phyloP scores from a whole-genome alignment of 2,329 filamentous ascomycete genomes.

The Cladophialophora immunda region DNA sequence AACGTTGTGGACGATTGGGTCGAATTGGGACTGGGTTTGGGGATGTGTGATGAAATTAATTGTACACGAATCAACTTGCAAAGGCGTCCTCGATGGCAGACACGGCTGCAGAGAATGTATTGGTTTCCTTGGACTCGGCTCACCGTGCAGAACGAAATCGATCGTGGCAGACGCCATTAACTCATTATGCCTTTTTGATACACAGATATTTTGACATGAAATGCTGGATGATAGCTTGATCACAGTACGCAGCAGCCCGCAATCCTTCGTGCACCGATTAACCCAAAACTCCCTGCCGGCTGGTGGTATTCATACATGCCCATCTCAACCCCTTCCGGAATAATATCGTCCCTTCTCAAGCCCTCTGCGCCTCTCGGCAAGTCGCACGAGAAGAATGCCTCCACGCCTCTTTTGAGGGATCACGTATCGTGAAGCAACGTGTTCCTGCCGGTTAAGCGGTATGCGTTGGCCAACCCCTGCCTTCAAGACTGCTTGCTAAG shows the following conservation, averaged over 20 bases:
- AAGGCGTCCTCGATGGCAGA: background rate
- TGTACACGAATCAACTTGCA: background rate
- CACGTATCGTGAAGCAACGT: background rate
- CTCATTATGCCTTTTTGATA: background rate
- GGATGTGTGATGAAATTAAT: background rate
- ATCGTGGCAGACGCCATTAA: background rate
- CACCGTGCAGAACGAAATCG: background rate
- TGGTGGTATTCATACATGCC: background rate
- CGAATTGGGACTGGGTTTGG: background rate
- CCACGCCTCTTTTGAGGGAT: slow-evolving; percentile 1
- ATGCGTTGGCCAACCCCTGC: background rate
- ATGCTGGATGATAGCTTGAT: background rate
- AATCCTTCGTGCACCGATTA: background rate
- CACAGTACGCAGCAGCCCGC: background rate
- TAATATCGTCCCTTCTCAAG: background rate
- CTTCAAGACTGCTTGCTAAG: slow-evolving; percentile 4
- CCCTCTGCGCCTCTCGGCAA: background rate
- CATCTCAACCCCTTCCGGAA: background rate
- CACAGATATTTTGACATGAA: background rate
- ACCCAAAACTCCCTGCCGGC: background rate
- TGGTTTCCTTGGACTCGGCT: background rate
- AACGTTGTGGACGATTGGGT: background rate
- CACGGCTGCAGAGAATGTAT: background rate
- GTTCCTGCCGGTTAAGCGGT: background rate
- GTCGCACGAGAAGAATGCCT: background rate